Base-by-base conservation (phyloP, 169 alveolate genomes). In the Babesia ovata region DNA sequence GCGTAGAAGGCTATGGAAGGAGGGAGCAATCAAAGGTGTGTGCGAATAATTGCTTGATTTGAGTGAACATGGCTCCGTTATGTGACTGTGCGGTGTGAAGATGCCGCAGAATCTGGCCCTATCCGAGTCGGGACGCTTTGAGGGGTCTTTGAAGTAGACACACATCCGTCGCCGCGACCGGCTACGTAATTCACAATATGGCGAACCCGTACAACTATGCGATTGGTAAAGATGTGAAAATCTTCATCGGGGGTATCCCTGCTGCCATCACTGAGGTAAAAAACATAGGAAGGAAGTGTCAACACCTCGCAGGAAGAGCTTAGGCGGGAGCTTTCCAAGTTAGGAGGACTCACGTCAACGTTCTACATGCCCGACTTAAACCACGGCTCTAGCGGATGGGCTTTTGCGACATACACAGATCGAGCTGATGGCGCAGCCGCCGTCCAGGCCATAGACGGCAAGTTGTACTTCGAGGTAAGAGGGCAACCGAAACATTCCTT, bases 341-440 rank as follows among this genome's bases (percentile, higher is more conserved):
- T 75, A 50, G 93, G 93, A 8, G 63, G 65, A 19, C 79, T 85
- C 45, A 74, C 77, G 21, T 85, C 89, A 22, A 73, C 84, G 26
- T 88, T 84, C 72, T 88, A 88, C 52, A 87, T 88, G 78, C 93
- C 93, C 0, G 91, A 86, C 39, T 74, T 84, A 17, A 63, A 42
- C 29, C 86, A 84, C 7, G 79, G 76, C 50, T 79, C 86, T n/a
- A 78, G 77, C 22, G 93, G 93, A 21, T 88, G 93, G 93, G 93
- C 93, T 36, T 88, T 84, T 49, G 87, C 79, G 24, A 88, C 93
- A 0, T 88, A 73, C 44, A 79, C 70, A 50, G 79, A 78, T 44
- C 73, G 84, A 21, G 65, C 70, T 16, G 77, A 56, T 44, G 93
- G 90, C 28, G 54, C 66, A 19, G 73, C 72, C 28, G 90, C 93